Base-by-base conservation (phyloP, 495 filamentous ascomycete species). In the Aspergillus campestris region DNA sequence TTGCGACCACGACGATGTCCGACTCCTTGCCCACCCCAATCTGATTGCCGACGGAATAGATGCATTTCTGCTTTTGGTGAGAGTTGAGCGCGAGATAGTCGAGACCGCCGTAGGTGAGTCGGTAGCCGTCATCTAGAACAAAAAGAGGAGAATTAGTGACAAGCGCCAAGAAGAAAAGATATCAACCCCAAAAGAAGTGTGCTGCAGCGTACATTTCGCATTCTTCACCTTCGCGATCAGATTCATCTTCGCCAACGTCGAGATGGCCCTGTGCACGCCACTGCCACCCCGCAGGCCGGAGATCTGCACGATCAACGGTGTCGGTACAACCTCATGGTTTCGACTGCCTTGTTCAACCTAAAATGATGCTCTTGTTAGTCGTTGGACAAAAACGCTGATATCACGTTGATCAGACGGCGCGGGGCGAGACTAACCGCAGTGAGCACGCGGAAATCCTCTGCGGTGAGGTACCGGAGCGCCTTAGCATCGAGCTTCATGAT, bases 21-120 rank as follows among this genome's bases (percentile, higher is more conserved):
- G 81, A 87, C 69, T 99, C 92, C 69, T 99, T 99, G 53, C 92
- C 92, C 7, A 96, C 87, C 42, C 94, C 92, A 52, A 99, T 85
- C 58, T 94, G 90, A 67, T 84, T 91, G 40, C 92, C 92, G 18
- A 95, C 87, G 46, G 83, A 89, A 76, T 94, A 96, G 35, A 96
- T 77, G 52, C 70, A 74, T 42, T 80, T 78, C 46, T 80, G 73
- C 56, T 84, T 84, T 13, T 88, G 81, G 66, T 95, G 84, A 7
- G 89, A 81, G 61, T 97, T 83, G 42, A 99, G 77, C 8, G 92
- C 87, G 11, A 97, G 81, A 64, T 99, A 99, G 70, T 99, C 92
- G 33, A 96, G 81, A 3, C 92, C 92, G 51, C 92, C 92, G 65
- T 97, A 97, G 15, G 91, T 94, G 15, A 99, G 81, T 38, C 92